Base-by-base conservation (phyloP, 2,329 filamentous ascomycete genomes). In the Cercospora sp. region DNA sequence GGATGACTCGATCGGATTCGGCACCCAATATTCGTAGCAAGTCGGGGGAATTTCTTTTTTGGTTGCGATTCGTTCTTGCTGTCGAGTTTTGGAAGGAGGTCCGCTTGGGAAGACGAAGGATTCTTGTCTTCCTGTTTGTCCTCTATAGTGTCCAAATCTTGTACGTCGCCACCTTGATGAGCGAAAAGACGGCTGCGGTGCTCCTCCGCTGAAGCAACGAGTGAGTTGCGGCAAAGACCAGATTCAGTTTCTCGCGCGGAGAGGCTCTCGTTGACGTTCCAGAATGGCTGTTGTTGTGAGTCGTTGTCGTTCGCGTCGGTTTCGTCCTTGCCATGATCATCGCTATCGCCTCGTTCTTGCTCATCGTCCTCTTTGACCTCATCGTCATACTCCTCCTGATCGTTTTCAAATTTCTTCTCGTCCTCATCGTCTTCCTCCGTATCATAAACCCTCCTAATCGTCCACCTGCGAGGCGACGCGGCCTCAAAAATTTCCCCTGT, bases 221-320 rank as follows among this genome's bases (percentile, higher is more conserved):
- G 10, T 13, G 45, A 21, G 21, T 51, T 51, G 45, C 45, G 45
- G 18, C 45, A 12, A 13, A 21, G 4, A 51, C 45, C 21, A 51
- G 3, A 5, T 13, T 26, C 12, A 12, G 3, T 13, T 16, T 26
- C 9, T 24, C 37, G 59, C 30, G 18, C 12, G 60, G n/a, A 18
- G 3, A 62, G 37, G 43, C 45, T 62, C 16, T 62, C 40, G 40
- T 18, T 62, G 37, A 51, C 18, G 26, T 62, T 16, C 60, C 60
- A 62, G 60, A 62, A 62, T 26, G 60, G 30, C n/a, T 37, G 16
- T 16, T 61, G 16, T 26, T 43, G 37, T 16, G n/a, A 21, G 26
- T 51, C 40, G 37, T 7, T n/a, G 26, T 62, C 40, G 40, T 12
- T n/a, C 5, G 28, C 59, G 24, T 43, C n/a, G 34, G n/a, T 28